Base-by-base conservation (phyloP, 352 stramenopile genomes). In the Pythium dissotocum region DNA sequence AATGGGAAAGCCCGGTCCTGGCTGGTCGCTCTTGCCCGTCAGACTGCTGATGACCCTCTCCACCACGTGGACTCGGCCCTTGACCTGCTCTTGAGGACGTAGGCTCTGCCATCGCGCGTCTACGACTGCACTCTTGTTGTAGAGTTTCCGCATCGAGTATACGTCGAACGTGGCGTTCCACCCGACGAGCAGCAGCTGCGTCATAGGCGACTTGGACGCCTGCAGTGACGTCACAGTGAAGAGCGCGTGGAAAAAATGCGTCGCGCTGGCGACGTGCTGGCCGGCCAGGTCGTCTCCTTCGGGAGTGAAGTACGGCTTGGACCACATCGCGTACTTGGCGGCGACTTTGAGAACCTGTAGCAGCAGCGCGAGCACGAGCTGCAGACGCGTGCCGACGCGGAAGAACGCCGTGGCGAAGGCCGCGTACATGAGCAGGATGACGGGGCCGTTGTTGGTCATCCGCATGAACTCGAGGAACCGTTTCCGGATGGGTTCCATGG, bases 151-250 rank as follows among this genome's bases (percentile, higher is more conserved):
- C 12, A 40, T 67, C 18, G 52, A 14, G 6, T 53, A 9, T 40
- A 67, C 18, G 35, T 67, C 61, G 35, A 80, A 71, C 4, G 21
- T 53, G 14, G 62, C 52, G 42, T 79, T 74, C 46, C 76, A 76
- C 2, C 63, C 32, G 2, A 73, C 30, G 14, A 83, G 49, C 24
- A 73, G 52, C 7, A 28, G 44, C 14, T 80, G 40, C 0, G 71
- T 78, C 48, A 75, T 30, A 1, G 70, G 14, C 4, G 71, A 78
- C 54, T 83, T 83, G 56, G 73, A 67, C 21, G 74, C 76, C 51
- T 83, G 73, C 14, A 83, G 57, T 49, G 70, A 83, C 53, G 66
- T 76, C 9, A 60, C 65, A 0, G 74, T 81, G 48, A 83, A 83
- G 2, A 81, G 67, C 16, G 73, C 58, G 58, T 81, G 73, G 36